Conservation (phyloP, 768 basidiomycete genomes). For the Naganishia vishniacii region DNA sequence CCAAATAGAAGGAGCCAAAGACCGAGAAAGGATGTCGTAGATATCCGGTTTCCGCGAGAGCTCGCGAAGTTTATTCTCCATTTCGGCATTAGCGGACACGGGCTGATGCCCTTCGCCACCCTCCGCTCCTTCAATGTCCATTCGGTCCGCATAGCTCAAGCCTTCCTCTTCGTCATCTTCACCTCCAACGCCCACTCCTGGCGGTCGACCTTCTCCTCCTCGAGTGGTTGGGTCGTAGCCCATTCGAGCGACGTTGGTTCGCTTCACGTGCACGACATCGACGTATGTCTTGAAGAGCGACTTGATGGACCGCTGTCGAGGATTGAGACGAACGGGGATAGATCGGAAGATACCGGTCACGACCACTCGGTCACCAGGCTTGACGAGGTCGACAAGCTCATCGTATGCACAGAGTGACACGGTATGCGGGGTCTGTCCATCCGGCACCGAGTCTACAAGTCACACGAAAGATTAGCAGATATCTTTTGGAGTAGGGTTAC, state of each 20-base stretch:
- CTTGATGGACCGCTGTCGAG: slow-evolving; percentile 82
- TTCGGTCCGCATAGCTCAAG: slow-evolving; percentile 35
- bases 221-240: slow-evolving; percentile 76
- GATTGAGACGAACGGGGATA: slow-evolving; percentile 90
- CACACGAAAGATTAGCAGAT: not conserved
- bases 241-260: slow-evolving; percentile 61
- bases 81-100: slow-evolving; percentile 56
- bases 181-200: slow-evolving; percentile 63
- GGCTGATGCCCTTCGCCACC: slow-evolving; percentile 50
- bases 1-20: slow-evolving; percentile 91
- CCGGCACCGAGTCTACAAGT: slow-evolving; percentile 74
- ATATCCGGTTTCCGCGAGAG: slow-evolving; percentile 71
- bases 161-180: slow-evolving; percentile 61
- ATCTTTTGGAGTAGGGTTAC: not conserved
- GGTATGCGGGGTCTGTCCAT: slow-evolving; percentile 96
- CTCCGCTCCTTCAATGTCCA: slow-evolving; percentile 25
- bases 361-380: slow-evolving; percentile 86
- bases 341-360: slow-evolving; percentile 93
- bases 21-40: slow-evolving; percentile 76
- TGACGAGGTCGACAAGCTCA: slow-evolving; percentile 90
- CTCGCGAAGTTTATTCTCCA: slow-evolving; percentile 70
- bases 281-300: slow-evolving; percentile 96
- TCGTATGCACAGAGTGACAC: slow-evolving; percentile 97
- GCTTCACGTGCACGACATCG: slow-evolving; percentile 85
- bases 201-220: slow-evolving; percentile 57